These are phyloP conservation scores for Fusarium proliferatum DNA, from an alignment of 2,329 filamentous ascomycete genomes.

Conservation along the genomic window DNA sequence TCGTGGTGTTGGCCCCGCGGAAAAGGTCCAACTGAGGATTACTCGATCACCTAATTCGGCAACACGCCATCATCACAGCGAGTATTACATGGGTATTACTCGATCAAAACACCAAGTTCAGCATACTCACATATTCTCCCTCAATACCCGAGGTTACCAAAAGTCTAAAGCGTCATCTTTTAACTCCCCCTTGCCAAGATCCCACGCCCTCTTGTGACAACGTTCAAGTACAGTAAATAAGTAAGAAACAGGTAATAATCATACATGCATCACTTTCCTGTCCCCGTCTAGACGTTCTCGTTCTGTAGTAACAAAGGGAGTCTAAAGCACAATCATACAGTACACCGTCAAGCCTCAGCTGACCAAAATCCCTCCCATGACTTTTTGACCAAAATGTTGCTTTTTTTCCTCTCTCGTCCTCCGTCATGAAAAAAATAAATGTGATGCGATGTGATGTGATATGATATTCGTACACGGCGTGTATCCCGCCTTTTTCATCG, in stretches of 20 bases:
- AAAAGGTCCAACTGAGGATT: slow-evolving; percentile 10
- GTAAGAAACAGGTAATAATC: slow-evolving; percentile 37
- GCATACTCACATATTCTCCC: neutral
- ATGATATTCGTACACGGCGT: slow-evolving; percentile 39
- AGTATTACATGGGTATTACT: slow-evolving; percentile 15
- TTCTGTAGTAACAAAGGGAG: slow-evolving; percentile 22
- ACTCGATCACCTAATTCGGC: slow-evolving; percentile 1
- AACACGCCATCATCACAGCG: slow-evolving; percentile 17
- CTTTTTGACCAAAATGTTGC: slow-evolving; percentile 1
- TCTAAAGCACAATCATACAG: slow-evolving; percentile 32
- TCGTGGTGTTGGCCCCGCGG: slow-evolving; percentile 13
- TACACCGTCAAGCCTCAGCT: slow-evolving; percentile 31
- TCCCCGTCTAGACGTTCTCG: slow-evolving; percentile 16
- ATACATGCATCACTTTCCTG: slow-evolving; percentile 36
- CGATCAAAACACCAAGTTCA: slow-evolving; percentile 25
- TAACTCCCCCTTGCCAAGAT: neutral
- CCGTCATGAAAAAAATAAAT: slow-evolving; percentile 22
- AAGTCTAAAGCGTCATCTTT: slow-evolving; percentile 10
- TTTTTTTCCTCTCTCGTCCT: neutral
- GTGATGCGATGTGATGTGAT: slow-evolving; percentile 24
- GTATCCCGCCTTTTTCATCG: slow-evolving; percentile 9
- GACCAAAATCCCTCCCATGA: slow-evolving; percentile 2
- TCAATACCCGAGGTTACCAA: slow-evolving; percentile 1
- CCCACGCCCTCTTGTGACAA: slow-evolving; percentile 6
- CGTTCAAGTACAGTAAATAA: slow-evolving; percentile 13